Conservation (phyloP, 2,329 filamentous ascomycete species). For the Talaromyces pinophilus region DNA sequence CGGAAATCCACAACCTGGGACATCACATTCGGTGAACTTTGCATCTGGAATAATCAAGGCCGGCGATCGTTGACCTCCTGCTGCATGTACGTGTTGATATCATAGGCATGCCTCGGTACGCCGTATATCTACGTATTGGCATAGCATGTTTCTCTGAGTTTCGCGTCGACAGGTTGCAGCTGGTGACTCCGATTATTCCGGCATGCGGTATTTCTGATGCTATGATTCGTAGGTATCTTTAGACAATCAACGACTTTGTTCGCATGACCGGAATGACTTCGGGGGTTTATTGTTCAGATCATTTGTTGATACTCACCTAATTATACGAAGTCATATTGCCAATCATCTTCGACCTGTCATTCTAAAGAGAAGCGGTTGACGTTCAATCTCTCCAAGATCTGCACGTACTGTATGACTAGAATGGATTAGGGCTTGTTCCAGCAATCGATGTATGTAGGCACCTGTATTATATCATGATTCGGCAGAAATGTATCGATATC, state of each 20-base stretch:
- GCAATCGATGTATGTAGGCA: not conserved
- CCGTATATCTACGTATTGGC: not conserved
- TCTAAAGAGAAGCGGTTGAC: not conserved
- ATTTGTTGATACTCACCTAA: not conserved
- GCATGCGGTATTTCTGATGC: not conserved
- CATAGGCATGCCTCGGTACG: not conserved
- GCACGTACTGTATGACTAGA: not conserved
- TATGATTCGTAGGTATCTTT: not conserved
- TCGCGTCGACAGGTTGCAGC: not conserved
- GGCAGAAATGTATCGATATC: not conserved
- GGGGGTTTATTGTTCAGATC: not conserved
- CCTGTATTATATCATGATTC: not conserved
- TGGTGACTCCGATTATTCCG: not conserved
- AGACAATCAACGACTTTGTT: not conserved
- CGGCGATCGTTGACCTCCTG: slow-evolving; percentile 3
- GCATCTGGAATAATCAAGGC: not conserved
- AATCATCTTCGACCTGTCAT: not conserved
- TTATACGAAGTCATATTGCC: not conserved
- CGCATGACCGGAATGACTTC: not conserved
- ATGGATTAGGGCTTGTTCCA: not conserved
- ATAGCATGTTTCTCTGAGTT: not conserved
- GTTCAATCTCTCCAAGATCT: not conserved
- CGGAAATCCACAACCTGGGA: not conserved
- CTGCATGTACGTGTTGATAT: not conserved
- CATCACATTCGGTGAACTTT: not conserved